Evolutionary conservation across 164 flowering plant species (phyloP), one percentile per base, ranked within the genome.

Genomic region (Macadamia integrifolia): DNA sequence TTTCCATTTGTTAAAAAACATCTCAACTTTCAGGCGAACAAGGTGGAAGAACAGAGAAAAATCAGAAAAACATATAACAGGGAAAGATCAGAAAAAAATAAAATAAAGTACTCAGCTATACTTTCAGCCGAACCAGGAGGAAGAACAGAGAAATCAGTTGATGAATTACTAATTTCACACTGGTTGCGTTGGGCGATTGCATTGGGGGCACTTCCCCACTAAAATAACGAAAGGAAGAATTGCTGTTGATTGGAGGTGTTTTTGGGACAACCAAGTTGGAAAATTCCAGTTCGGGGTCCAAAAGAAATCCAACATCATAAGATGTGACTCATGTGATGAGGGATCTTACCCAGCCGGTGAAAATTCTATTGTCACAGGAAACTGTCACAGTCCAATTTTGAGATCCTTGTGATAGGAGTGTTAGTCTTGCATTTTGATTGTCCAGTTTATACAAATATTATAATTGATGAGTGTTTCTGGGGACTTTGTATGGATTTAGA

Each of bases 211-310:
- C 65, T 90, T 91, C 76, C 98, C 97, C 1, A 90, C 97, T 12
- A 86, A 88, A 78, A 78, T 90, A 69, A 83, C 85, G 90, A 95
- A 23, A 91, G 69, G 97, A 91, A 65, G 92, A 90, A 70, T 60
- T 84, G 31, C 18, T 85, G 15, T 49, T 90, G 69, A 79, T 81
- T 69, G 81, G 40, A 35, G 3, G 79, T 48, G 80, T 80, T 49
- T 79, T 87, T 2, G 71, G 62, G 28, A 69, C 90, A 1, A 73
- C 87, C 9, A 79, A 82, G 69, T 70, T 91, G 82, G 92, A 88
- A 1, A 23, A 23, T 58, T 86, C 57, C 80, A 79, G 70, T 93
- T 84, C 80, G 79, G 98, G 79, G 80, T 93, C 31, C 84, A 91
- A 71, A 93, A 93, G 92, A 93, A 93, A 71, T 82, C 88, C 14